A percentile compares a stretch with the other conserved stretches of the same genome.
Evolutionary conservation across 2,329 filamentous ascomycete genomes (phyloP).

Genomic region (Neopestalotiopsis sp.): DNA sequence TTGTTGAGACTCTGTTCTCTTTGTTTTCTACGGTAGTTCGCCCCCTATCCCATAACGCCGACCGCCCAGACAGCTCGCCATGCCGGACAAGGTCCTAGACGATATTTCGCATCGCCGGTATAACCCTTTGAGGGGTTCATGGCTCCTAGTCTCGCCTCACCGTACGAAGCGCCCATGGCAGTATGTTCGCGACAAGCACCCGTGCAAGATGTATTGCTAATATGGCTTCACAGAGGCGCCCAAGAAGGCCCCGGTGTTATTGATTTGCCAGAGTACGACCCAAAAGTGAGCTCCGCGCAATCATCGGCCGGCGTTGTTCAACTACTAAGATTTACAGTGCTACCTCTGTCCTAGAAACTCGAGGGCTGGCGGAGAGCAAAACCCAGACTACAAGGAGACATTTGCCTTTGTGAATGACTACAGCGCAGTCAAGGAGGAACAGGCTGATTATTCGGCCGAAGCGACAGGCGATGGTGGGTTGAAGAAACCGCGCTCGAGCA

Average conservation of each 20-base stretch:
- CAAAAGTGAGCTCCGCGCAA: conserved; percentile 51
- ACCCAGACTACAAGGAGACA: conserved; percentile 84
- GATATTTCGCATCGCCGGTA: conserved; percentile 96
- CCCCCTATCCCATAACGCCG: neutral
- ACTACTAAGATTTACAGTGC: conserved; percentile 60
- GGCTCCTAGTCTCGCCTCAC: conserved; percentile 95
- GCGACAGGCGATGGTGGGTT: conserved; percentile 42
- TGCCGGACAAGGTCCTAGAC: conserved; percentile 81
- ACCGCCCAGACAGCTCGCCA: conserved; percentile 41
- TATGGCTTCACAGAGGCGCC: conserved; percentile 65
- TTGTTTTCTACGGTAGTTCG: neutral
- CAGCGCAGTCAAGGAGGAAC: conserved; percentile 92
- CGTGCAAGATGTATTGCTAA: neutral
- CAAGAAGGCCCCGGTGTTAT: conserved; percentile 75
- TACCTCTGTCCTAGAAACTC: conserved; percentile 94
- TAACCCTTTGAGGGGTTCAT: conserved; percentile 88
- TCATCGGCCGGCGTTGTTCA: conserved; percentile 1
- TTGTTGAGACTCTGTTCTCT: neutral
- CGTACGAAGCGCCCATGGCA: conserved; percentile 98
- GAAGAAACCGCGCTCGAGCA: neutral
- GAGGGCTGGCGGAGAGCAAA: conserved; percentile 83
- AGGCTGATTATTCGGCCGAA: conserved; percentile 73
- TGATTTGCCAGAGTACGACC: conserved; percentile 80
- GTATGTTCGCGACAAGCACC: conserved; percentile 57
- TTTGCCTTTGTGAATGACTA: conserved; percentile 98